Evolutionary conservation across 106 monocot genomes (phyloP), one percentile per base, ranked within the genome.

Genomic region (Narthecium ossifragum): DNA sequence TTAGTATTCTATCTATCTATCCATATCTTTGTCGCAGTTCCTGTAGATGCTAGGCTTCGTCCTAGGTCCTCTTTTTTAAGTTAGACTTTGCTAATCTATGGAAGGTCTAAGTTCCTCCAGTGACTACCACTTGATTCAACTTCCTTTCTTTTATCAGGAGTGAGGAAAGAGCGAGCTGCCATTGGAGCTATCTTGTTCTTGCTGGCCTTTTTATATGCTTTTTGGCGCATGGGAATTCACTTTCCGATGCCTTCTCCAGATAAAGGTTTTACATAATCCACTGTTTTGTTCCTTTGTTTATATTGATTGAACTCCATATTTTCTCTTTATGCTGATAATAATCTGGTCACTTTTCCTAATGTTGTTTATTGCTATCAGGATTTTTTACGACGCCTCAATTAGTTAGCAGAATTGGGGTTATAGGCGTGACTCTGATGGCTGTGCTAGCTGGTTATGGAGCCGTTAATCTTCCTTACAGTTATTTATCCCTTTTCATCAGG

Each of bases 401-500:
- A 53, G 94, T 96, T 47, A 96, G 96, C 65, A 72, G 96, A 72
- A 86, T 96, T 79, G 90, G 90, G 37, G 90, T 90, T 38, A 84
- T 96, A 54, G 90, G 96, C 15, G 86, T 96, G 21, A 80, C 83
- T 39, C 83, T 90, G n/a, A 96, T 96, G 96, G 90, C 96, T 69
- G 75, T 96, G 24, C 74, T 96, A 8, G 90, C 96, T 69, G 96
- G 96, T 39, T 90, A 90, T 77, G 96, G 96, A 70, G 90, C 96
- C 69, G 90, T 96, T 39, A 90, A 90, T 79, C 72, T 96, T 23
- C 96, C 96, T 30, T 90, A 86, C 66, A 84, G 90, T 48, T 96
- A 96, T 80, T 84, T 96, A 55, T 96, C 96, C 14, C 84, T 96
- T 27, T 96, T 96, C 62, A 96, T 96, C 73, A 96, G 94, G 94